Percentiles rank a stretch among this genome's conserved stretches.
phyloP scores from a whole-genome alignment of 2,329 filamentous ascomycete species.

The Nigrospora osmanthi region DNA sequence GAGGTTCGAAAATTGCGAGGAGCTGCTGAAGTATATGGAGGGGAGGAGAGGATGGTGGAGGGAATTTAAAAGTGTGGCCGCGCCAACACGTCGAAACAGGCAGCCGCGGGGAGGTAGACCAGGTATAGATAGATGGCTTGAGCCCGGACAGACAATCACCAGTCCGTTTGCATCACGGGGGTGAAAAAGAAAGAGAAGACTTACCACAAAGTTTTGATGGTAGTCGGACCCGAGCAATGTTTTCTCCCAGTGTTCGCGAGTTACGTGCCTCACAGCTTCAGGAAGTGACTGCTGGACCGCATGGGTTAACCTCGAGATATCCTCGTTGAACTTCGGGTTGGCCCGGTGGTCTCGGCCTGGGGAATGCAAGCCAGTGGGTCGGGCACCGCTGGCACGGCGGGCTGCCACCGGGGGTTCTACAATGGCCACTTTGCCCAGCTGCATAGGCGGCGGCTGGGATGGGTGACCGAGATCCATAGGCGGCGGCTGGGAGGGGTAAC shows the following conservation, averaged over 20 bases:
- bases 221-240: conserved; percentile 42
- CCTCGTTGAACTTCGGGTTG: conserved; percentile 29
- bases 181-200: conserved; percentile 17
- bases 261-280: conserved; percentile 36
- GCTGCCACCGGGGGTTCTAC: conserved; percentile 10
- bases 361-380: conserved; percentile 23
- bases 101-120: too few species aligned
- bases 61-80: too few species aligned
- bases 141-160: too few species aligned
- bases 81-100: too few species aligned
- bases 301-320: conserved; percentile 27
- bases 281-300: conserved; percentile 32
- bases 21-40: too few species aligned
- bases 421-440: conserved; percentile 9
- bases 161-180: conserved; percentile 1
- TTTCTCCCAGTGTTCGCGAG: conserved; percentile 44
- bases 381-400: conserved; percentile 1
- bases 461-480: not conserved
- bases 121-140: too few species aligned
- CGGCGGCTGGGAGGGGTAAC: not conserved
- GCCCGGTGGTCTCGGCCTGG: conserved; percentile 19
- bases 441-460: not conserved
- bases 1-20: too few species aligned
- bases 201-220: conserved; percentile 44
- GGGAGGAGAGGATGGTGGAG: too few species aligned